Percentiles rank a stretch among this genome's conserved stretches.
Conservation (phyloP, 306 rosid species). For the Abrus pulchellus region DNA sequence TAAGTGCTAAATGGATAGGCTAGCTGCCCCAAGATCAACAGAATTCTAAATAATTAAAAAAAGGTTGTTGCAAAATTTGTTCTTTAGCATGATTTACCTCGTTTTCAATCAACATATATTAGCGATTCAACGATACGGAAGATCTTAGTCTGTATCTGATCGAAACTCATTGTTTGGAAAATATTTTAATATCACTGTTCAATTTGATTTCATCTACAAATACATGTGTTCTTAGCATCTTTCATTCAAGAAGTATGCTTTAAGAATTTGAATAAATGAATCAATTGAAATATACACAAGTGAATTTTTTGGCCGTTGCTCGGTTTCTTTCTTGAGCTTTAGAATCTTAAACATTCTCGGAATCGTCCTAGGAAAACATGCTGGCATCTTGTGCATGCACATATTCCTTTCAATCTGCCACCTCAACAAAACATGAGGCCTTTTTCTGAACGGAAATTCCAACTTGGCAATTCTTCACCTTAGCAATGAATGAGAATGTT, state of each 20-base stretch:
- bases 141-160: background rate
- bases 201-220: slow-evolving; percentile 43
- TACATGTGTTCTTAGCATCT: slow-evolving; percentile 5
- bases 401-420: slow-evolving; percentile 30
- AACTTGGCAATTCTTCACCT: slow-evolving; percentile 55
- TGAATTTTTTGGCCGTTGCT: slow-evolving; percentile 12
- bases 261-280: slow-evolving; percentile 37
- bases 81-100: too few species aligned
- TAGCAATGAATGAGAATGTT: slow-evolving; percentile 82
- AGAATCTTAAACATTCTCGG: slow-evolving; percentile 8
- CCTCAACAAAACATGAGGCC: slow-evolving; percentile 44
- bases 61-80: too few species aligned
- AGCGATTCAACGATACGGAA: background rate
- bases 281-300: slow-evolving; percentile 39
- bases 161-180: background rate
- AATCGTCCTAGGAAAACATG: slow-evolving; percentile 9
- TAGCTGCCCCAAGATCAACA: too few species aligned
- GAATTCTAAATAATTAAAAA: too few species aligned
- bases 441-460: slow-evolving; percentile 23
- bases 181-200: background rate
- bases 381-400: slow-evolving; percentile 4
- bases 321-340: background rate
- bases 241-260: slow-evolving; percentile 21
- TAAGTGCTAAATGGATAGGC: too few species aligned
- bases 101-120: background rate